Evolutionary conservation across 108 stramenopile genomes (phyloP).

Genomic region (Cyclotella baltica): DNA sequence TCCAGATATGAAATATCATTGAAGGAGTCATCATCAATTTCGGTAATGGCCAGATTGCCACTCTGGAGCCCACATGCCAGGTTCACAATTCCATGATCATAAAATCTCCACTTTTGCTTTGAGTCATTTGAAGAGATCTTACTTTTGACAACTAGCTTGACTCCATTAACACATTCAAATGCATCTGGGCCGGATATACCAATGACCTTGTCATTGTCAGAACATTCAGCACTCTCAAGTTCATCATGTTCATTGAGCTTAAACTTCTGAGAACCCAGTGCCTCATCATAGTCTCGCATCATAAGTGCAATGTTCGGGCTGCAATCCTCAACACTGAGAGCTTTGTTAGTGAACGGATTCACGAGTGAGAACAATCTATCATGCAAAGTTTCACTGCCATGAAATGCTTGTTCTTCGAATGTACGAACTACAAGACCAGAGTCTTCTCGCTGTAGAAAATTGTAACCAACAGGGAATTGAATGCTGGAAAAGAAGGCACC

Average conservation of each 20-base stretch:
- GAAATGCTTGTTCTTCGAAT: background rate
- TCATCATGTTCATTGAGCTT: background rate
- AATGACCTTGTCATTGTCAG: background rate
- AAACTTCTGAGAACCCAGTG: background rate
- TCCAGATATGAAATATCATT: no score
- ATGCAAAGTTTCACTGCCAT: background rate
- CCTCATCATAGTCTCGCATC: background rate
- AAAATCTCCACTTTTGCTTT: background rate
- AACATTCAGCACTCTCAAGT: background rate
- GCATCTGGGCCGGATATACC: no score
- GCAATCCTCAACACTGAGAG: background rate
- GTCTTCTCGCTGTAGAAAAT: background rate
- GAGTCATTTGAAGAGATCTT: no score
- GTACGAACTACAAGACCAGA: background rate
- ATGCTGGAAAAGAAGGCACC: background rate
- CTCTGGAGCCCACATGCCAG: background rate
- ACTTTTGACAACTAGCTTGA: no score
- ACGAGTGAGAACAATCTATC: background rate
- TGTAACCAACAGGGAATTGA: background rate
- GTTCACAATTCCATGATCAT: no score
- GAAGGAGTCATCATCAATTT: background rate
- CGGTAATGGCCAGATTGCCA: background rate
- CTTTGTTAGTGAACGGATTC: background rate
- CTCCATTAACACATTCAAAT: no score
- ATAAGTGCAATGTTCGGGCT: background rate